Conservation (phyloP, 2,329 filamentous ascomycete genomes). For the Metarhizium robertsii region DNA sequence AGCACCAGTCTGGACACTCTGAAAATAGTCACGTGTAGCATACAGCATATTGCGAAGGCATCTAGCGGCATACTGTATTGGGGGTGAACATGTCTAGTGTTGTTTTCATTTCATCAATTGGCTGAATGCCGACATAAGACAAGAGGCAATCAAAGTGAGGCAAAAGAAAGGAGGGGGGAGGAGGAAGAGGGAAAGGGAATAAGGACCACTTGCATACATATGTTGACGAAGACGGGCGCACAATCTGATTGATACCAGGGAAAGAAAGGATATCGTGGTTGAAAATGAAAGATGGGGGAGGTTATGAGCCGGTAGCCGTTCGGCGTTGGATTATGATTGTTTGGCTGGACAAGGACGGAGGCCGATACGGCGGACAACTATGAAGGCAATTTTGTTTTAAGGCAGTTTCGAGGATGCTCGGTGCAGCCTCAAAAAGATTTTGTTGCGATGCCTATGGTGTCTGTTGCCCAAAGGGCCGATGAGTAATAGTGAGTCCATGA, state of each 20-base stretch:
- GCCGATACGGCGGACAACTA: not conserved
- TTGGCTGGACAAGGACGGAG: not conserved
- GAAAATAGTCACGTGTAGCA: constrained; percentile 1
- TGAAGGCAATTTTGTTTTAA: not conserved
- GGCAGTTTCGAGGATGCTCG: not conserved
- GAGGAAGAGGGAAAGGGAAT: not conserved
- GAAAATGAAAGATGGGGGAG: not conserved
- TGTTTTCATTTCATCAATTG: not conserved
- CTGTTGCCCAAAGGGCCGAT: not conserved
- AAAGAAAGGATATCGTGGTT: not conserved
- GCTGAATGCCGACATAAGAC: not conserved
- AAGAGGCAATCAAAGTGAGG: not conserved
- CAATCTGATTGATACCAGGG: not conserved
- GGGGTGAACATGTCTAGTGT: not conserved
- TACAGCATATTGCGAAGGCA: not conserved
- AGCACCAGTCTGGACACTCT: constrained; percentile 61
- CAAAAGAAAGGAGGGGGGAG: not conserved
- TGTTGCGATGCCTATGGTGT: not conserved
- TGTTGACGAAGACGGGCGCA: not conserved
- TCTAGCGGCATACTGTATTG: not conserved
- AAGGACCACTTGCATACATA: not conserved
- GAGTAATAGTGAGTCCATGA: not conserved
- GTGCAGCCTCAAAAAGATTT: not conserved
- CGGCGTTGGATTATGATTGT: not conserved
- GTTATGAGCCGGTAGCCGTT: not conserved